phyloP scores from a whole-genome alignment of 139 green algal genomes.

The Mesostigma viride region DNA sequence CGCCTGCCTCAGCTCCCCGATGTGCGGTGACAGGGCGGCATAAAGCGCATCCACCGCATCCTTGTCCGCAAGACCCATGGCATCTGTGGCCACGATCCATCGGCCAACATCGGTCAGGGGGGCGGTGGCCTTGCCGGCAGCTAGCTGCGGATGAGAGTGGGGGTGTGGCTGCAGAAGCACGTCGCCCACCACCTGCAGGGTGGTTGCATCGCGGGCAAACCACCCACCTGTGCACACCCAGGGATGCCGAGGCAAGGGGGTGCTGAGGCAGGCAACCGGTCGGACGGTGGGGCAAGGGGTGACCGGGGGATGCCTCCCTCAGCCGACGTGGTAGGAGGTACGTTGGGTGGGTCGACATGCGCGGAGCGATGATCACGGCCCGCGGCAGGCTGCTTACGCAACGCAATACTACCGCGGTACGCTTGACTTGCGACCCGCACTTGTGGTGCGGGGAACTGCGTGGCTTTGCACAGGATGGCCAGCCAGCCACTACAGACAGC shows the following conservation, averaged over 20 bases:
- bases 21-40: conserved; percentile 21
- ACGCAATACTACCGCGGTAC: too few species aligned
- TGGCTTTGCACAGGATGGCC: too few species aligned
- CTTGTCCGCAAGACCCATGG: conserved; percentile 50
- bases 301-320: too few species aligned
- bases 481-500: too few species aligned
- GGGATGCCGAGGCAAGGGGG: background rate
- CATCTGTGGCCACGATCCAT: conserved; percentile 60
- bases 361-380: too few species aligned
- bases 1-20: conserved; percentile 23
- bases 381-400: too few species aligned
- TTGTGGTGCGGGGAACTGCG: too few species aligned
- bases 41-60: conserved; percentile 47
- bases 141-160: background rate
- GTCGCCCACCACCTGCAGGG: background rate
- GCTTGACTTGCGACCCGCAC: too few species aligned
- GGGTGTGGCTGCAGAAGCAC: background rate
- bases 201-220: background rate
- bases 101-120: background rate
- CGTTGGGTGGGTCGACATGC: too few species aligned
- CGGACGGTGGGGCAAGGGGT: background rate
- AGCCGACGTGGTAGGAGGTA: too few species aligned
- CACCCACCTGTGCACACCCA: background rate
- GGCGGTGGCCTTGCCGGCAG: background rate
- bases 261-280: background rate